Base-by-base conservation (phyloP, 2,329 filamentous ascomycete genomes). In the Aspergillus sp. region DNA sequence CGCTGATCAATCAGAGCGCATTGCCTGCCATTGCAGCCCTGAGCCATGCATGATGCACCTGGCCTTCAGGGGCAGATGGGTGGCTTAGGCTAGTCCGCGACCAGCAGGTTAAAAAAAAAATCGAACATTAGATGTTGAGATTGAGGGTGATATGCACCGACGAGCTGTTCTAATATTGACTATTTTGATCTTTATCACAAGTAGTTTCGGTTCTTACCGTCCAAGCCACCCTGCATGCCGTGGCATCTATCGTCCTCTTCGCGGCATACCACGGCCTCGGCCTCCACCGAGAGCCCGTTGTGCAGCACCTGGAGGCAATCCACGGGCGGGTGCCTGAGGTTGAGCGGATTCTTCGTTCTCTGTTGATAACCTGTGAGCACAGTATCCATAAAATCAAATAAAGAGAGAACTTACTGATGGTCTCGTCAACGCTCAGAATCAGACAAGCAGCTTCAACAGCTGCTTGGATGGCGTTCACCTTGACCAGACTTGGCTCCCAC, bases 371-470 rank as follows among this genome's bases (percentile, higher is more conserved):
- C 61, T 49, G 57, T 60, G 5, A 59, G 57, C 38, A 9, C 19
- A 19, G 15, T 49, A 17, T 28, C 34, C 31, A n/a, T 9, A 48
- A 22, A 19, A 8, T 47, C 22, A 30, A 34, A 38, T 17, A 53
- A 46, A 28, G 17, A n/a, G 22, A n/a, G 30, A 57, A 75, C 83
- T 71, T 81, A 86, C 89, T 93, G 80, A 99, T 98, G 38, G 95
- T 99, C 87, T 99, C 95, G 75, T 99, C 95, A 60, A 99, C 95
- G 71, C 92, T 91, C 72, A 99, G 82, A 69, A 99, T 98, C 82
- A 99, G 81, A 82, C 95, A 99, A 69, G 91, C 91, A 23, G 95
- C 95, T 81, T 99, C 95, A 34, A 93, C 93, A 55, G 95, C 95
- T 22, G 95, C 94, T 82, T 97, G 93, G 67, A 99, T 90, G 69